Evolutionary conservation across 106 monocot genomes (phyloP).

Genomic region (Allium cepa): DNA sequence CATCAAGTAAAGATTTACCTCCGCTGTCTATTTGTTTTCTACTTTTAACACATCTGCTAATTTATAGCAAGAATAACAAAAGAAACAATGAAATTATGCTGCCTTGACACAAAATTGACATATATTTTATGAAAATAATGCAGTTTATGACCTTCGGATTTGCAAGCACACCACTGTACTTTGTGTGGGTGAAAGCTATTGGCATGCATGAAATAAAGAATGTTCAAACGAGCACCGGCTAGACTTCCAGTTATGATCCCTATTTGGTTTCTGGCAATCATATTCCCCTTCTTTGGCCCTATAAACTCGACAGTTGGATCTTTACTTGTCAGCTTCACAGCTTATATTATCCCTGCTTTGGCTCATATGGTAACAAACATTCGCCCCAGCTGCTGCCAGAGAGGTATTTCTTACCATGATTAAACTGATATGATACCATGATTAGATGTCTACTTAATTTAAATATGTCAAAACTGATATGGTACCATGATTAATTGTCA

Average conservation of each 20-base stretch:
- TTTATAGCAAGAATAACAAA: too few relatives aligned
- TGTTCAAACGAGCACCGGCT: conserved; percentile 38
- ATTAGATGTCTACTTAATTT: too few relatives aligned
- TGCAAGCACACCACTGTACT: conserved; percentile 78
- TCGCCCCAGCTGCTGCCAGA: conserved; percentile 53
- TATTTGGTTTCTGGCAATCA: conserved; percentile 78
- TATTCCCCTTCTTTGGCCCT: too few relatives aligned
- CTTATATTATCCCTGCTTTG: conserved; percentile 56
- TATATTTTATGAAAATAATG: background rate
- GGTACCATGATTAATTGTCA: too few relatives aligned
- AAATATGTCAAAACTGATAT: too few relatives aligned
- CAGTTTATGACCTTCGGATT: conserved; percentile 90
- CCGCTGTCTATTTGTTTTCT: too few relatives aligned
- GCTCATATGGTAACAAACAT: conserved; percentile 72
- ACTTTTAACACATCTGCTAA: too few relatives aligned
- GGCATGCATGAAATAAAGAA: conserved; percentile 59
- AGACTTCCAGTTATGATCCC: conserved; percentile 61
- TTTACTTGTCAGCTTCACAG: too few relatives aligned
- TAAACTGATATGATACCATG: too few relatives aligned
- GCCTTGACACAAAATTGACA: background rate
- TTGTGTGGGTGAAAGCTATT: conserved; percentile 75
- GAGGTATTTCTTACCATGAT: conserved; percentile 37
- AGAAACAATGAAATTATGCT: too few relatives aligned
- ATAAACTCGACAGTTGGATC: too few relatives aligned
- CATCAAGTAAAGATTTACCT: conserved; percentile 33